Conservation (phyloP, 2,329 filamentous ascomycete genomes). For the Fusarium metavorans region DNA sequence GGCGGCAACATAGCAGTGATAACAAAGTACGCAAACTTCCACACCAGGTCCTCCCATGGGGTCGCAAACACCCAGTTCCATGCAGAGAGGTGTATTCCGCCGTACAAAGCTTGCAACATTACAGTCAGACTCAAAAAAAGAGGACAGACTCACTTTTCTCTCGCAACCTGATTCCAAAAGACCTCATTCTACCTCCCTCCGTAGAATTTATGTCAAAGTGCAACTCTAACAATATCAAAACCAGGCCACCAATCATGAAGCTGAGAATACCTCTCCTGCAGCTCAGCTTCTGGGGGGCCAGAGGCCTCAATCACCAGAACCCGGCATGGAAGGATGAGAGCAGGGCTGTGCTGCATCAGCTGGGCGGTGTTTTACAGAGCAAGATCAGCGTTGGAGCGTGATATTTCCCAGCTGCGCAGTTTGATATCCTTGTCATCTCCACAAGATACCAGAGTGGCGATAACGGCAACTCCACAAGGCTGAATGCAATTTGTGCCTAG, state of each 20-base stretch:
- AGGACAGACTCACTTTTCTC: not conserved
- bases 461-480: not conserved
- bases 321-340: not conserved
- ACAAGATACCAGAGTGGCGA: not conserved
- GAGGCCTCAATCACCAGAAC: not conserved
- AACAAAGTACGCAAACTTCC: not conserved
- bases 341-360: not conserved
- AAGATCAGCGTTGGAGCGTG: not conserved
- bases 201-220: not conserved
- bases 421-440: not conserved
- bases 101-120: not conserved
- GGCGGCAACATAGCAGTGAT: not conserved
- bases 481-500: not conserved
- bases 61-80: slow-evolving; percentile 1
- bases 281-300: not conserved
- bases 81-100: not conserved
- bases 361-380: not conserved
- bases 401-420: not conserved
- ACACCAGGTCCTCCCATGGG: not conserved
- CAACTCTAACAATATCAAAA: not conserved
- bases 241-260: not conserved
- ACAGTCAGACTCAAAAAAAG: not conserved
- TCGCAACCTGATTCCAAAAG: not conserved
- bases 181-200: not conserved
- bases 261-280: not conserved